phyloP scores from a whole-genome alignment of 2,329 filamentous ascomycete genomes.

The Xylariaceae sp. region DNA sequence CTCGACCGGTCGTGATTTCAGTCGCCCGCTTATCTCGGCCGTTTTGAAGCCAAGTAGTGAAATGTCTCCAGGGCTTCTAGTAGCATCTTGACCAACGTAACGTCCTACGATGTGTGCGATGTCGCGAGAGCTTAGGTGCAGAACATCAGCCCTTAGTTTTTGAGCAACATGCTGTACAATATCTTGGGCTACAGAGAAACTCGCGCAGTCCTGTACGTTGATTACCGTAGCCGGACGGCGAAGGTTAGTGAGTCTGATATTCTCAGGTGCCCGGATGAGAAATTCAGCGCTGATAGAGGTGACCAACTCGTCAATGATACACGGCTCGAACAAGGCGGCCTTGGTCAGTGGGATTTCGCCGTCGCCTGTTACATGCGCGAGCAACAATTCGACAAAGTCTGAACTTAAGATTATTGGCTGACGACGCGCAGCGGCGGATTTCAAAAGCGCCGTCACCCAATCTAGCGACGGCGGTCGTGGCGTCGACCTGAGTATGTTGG shows the following conservation, averaged over 20 bases:
- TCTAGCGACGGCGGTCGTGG: background rate
- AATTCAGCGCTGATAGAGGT: conserved; percentile 28
- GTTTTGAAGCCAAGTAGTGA: conserved; percentile 55
- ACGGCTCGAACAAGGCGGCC: conserved; percentile 20
- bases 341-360: conserved; percentile 10
- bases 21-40: conserved; percentile 51
- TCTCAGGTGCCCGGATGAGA: conserved; percentile 25
- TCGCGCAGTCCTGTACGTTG: conserved; percentile 27
- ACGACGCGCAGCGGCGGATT: background rate
- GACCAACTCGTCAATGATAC: conserved; percentile 25
- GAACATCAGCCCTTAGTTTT: conserved; percentile 60
- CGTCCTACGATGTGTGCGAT: conserved; percentile 65
- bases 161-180: conserved; percentile 56
- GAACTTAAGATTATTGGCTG: background rate
- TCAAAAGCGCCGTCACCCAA: conserved; percentile 3
- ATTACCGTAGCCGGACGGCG: conserved; percentile 31
- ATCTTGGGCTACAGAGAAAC: conserved; percentile 23
- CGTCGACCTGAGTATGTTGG: conserved; percentile 1
- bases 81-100: conserved; percentile 62
- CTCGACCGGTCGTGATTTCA: conserved; percentile 13
- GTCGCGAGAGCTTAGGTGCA: conserved; percentile 65
- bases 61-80: conserved; percentile 42
- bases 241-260: conserved; percentile 24
- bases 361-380: conserved; percentile 6
- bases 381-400: conserved; percentile 4